Percentiles rank a stretch among this genome's conserved stretches.
phyloP scores from a whole-genome alignment of 2,329 filamentous ascomycete genomes.

The Colletotrichum siamense region DNA sequence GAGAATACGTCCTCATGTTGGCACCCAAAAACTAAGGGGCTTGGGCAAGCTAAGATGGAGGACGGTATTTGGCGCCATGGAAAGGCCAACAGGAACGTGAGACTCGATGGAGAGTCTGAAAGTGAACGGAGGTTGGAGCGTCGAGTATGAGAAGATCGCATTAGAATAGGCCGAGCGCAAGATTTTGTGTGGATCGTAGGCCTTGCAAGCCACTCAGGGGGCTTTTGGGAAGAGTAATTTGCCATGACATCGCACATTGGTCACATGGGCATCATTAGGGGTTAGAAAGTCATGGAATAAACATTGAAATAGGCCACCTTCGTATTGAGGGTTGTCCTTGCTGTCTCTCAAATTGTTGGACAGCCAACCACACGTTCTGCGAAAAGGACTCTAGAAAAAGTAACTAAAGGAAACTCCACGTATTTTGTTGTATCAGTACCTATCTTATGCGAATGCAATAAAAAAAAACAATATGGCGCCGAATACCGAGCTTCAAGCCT shows the following conservation, averaged over 20 bases:
- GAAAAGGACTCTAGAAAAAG: not conserved
- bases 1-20: slow-evolving; percentile 97
- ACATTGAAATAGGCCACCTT: not conserved
- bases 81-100: not conserved
- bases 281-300: not conserved
- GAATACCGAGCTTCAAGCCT: not conserved
- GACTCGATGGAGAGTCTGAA: not conserved
- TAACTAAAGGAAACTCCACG: not conserved
- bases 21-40: slow-evolving; percentile 49
- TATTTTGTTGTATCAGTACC: not conserved
- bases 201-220: not conserved
- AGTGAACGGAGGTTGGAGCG: not conserved
- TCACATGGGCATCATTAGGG: not conserved
- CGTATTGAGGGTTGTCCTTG: not conserved
- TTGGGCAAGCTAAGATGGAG: not conserved
- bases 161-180: not conserved
- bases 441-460: not conserved
- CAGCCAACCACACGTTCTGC: not conserved
- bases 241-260: not conserved
- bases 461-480: not conserved
- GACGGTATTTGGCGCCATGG: not conserved
- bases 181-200: not conserved
- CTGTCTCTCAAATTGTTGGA: not conserved
- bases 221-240: not conserved
- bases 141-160: not conserved